These are phyloP conservation scores for Rhodomyrtus tomentosa DNA, from an alignment of 345 rosid species.

Conservation along the genomic window DNA sequence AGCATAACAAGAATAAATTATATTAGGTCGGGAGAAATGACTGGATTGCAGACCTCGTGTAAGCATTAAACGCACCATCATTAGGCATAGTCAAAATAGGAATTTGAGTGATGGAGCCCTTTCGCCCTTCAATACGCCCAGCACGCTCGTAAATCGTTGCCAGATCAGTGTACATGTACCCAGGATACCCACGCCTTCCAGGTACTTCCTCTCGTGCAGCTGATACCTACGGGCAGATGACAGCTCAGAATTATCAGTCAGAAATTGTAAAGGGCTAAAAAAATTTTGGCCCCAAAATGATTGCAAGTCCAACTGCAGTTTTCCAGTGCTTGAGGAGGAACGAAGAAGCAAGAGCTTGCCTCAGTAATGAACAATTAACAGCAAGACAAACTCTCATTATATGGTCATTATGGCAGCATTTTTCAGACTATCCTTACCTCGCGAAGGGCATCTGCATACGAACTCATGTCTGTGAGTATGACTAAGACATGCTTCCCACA, in stretches of 20 bases:
- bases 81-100: slow-evolving; percentile 99
- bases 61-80: slow-evolving; percentile 46
- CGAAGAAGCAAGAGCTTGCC: neutral
- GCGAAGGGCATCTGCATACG: slow-evolving; percentile 98
- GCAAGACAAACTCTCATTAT: neutral
- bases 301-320: neutral
- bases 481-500: slow-evolving; percentile 96
- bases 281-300: neutral
- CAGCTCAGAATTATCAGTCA: neutral
- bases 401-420: neutral
- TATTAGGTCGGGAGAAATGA: neutral
- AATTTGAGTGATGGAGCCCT: slow-evolving; percentile 95
- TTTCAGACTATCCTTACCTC: slow-evolving; percentile 34
- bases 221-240: slow-evolving; percentile 56
- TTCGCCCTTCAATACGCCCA: slow-evolving; percentile 95
- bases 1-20: neutral
- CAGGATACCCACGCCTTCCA: slow-evolving; percentile 99
- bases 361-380: neutral
- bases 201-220: slow-evolving; percentile 99
- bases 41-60: neutral
- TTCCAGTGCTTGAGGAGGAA: neutral
- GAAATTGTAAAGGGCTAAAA: neutral
- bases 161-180: slow-evolving; percentile 99
- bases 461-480: slow-evolving; percentile 94
- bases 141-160: slow-evolving; percentile 97